Base-by-base conservation (phyloP, 345 rosid genomes). In the Eucalyptus paniculata region DNA sequence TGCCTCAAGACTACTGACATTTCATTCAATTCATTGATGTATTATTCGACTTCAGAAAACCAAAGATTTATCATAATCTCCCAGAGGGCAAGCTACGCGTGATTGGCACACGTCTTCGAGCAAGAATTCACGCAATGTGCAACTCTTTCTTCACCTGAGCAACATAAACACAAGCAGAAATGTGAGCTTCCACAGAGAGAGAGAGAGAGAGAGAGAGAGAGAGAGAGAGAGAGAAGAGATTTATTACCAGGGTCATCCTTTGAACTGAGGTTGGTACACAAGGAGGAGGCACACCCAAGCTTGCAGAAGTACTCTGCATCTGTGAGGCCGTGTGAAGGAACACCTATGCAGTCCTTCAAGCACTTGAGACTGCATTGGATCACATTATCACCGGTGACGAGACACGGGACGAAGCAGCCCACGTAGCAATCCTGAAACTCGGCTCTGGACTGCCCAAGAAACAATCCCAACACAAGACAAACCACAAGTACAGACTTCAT, bases 61-160 rank as follows among this genome's bases (percentile, higher is more conserved):
- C 45, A 60, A 24, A 50, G 40, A 51, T 47, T 37, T 14, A 32
- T 34, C 26, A 87, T 62, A 72, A 8, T 50, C 50, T 69, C 40
- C 87, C 32, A 90, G 72, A 11, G 9, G 47, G 30, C 47, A 77
- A 77, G 83, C 47, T 77, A 77, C 83, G 12, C 83, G 42, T 87
- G 87, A 85, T 87, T 87, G 91, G 69, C 54, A 90, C 95, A 93
- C 21, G 85, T 87, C 80, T 65, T 81, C 3, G 93, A 89, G 89
- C 95, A 94, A n/a, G 94, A 93, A 56, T 91, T 72, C 89, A 94
- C 94, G 62, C 94, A 93, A 65, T 89, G 81, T n/a, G 65, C 91
- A 86, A 94, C 94, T 92, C 91, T 89, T 92, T 91, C 50, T 62
- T 86, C 92, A 85, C 91, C 95, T 93, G 91, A 49, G 50, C 51